A percentile compares a stretch with the other conserved stretches of the same genome.
These are phyloP conservation scores for Heliamphora exappendiculata DNA, from an alignment of 148 eudicot species.

Conservation along the genomic window DNA sequence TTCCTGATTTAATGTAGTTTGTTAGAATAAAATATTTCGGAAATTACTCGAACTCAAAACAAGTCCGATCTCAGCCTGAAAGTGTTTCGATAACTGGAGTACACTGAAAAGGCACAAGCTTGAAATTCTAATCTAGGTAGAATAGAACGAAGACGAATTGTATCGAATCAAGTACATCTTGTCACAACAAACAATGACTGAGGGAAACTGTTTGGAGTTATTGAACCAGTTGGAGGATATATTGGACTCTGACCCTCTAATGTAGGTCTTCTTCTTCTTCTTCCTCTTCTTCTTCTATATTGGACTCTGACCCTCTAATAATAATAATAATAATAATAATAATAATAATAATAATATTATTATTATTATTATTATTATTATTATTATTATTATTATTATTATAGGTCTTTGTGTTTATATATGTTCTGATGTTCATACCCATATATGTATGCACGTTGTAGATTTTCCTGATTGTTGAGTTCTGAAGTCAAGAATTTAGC, in stretches of 20 bases:
- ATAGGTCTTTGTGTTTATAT: not conserved
- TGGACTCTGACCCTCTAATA: not conserved
- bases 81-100: not conserved
- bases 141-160: not conserved
- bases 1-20: too few species aligned
- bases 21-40: too few species aligned
- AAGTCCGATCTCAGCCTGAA: not conserved
- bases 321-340: too few species aligned
- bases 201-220: constrained; percentile 21
- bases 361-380: too few species aligned
- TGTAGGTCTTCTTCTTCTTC: constrained; percentile 7
- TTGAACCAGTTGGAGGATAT: constrained; percentile 32
- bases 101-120: not conserved
- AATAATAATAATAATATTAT: not conserved
- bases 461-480: not conserved
- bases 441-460: not conserved
- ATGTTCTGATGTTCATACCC: not conserved
- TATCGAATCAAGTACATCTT: not conserved
- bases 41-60: too few species aligned
- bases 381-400: too few species aligned
- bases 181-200: constrained; percentile 9
- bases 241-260: constrained; percentile 43
- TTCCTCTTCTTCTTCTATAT: not conserved
- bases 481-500: not conserved
- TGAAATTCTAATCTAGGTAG: not conserved